These are phyloP conservation scores for Dacryopinax spathularia DNA, from an alignment of 768 basidiomycete species.

Conservation along the genomic window DNA sequence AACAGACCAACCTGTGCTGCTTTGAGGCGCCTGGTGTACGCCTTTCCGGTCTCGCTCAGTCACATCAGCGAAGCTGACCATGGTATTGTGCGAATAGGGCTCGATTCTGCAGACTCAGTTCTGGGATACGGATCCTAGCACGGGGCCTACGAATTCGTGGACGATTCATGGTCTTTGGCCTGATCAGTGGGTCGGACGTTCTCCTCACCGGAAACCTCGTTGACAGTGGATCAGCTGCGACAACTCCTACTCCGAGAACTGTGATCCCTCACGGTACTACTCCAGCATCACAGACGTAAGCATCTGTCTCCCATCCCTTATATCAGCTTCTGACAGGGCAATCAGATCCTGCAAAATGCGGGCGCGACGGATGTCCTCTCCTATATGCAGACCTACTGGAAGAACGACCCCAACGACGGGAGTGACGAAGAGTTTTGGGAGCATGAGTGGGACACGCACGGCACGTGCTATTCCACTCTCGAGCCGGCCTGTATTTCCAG, in stretches of 20 bases:
- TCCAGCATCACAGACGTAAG: constrained; percentile 16
- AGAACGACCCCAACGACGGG: constrained; percentile 13
- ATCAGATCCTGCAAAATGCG: not conserved
- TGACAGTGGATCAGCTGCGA: constrained; percentile 15
- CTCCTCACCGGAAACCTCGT: constrained; percentile 1
- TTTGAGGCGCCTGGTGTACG: not conserved
- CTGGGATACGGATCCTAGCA: constrained; percentile 53
- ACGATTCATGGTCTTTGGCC: constrained; percentile 69
- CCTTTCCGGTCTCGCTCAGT: not conserved
- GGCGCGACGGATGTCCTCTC: not conserved
- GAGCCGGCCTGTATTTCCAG: constrained; percentile 17
- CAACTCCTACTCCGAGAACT: constrained; percentile 17
- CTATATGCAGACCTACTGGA: constrained; percentile 15
- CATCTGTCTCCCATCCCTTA: not conserved
- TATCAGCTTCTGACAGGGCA: not conserved
- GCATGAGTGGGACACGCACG: constrained; percentile 20
- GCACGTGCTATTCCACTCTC: constrained; percentile 21
- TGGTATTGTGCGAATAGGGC: constrained; percentile 30
- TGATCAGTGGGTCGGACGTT: constrained; percentile 33
- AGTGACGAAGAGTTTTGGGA: constrained; percentile 21
- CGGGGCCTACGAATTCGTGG: constrained; percentile 54
- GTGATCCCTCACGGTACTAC: constrained; percentile 18
- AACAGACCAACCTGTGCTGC: constrained; percentile 22
- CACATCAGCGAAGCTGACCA: not conserved
- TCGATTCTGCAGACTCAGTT: constrained; percentile 51